Conservation (phyloP, 1,284 basidiomycete species). For the Grifola frondosa region DNA sequence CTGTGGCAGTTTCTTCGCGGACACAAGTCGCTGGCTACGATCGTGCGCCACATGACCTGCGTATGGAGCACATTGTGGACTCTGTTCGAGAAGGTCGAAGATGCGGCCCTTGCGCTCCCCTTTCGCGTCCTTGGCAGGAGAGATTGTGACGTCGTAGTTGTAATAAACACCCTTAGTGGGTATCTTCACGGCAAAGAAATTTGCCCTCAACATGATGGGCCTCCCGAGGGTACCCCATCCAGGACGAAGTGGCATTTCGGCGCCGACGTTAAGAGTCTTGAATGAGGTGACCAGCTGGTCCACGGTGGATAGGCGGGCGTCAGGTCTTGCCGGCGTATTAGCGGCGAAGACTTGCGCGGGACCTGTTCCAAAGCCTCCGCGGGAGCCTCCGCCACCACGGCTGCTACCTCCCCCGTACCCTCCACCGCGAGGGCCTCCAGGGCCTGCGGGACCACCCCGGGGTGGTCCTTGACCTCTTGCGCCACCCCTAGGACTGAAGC, state of each 20-base stretch:
- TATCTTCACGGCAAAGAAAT: slow-evolving; percentile 62
- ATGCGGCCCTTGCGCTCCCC: slow-evolving; percentile 53
- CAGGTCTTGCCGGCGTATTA: slow-evolving; percentile 38
- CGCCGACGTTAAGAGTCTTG: slow-evolving; percentile 32
- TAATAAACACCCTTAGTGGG: slow-evolving; percentile 46
- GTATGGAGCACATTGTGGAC: slow-evolving; percentile 40
- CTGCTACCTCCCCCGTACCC: slow-evolving; percentile 3
- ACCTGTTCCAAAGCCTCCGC: slow-evolving; percentile 22
- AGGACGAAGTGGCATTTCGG: slow-evolving; percentile 59
- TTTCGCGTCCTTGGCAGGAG: slow-evolving; percentile 49
- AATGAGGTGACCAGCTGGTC: slow-evolving; percentile 49
- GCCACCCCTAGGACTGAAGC: slow-evolving; percentile 9
- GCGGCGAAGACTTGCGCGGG: slow-evolving; percentile 33
- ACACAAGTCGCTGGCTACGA: slow-evolving; percentile 53
- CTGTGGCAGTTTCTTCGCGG: slow-evolving; percentile 53
- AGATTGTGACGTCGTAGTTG: slow-evolving; percentile 61
- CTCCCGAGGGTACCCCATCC: slow-evolving; percentile 63
- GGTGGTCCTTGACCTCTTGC: slow-evolving; percentile 3
- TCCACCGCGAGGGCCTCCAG: not conserved
- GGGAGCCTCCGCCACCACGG: slow-evolving; percentile 21
- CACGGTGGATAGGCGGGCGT: slow-evolving; percentile 42
- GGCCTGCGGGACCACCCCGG: slow-evolving; percentile 1
- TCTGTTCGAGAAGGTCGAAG: slow-evolving; percentile 57
- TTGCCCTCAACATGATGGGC: slow-evolving; percentile 55
- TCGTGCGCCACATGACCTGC: slow-evolving; percentile 61